Evolutionary conservation across 306 rosid species (phyloP).

Genomic region (Morella rubra): DNA sequence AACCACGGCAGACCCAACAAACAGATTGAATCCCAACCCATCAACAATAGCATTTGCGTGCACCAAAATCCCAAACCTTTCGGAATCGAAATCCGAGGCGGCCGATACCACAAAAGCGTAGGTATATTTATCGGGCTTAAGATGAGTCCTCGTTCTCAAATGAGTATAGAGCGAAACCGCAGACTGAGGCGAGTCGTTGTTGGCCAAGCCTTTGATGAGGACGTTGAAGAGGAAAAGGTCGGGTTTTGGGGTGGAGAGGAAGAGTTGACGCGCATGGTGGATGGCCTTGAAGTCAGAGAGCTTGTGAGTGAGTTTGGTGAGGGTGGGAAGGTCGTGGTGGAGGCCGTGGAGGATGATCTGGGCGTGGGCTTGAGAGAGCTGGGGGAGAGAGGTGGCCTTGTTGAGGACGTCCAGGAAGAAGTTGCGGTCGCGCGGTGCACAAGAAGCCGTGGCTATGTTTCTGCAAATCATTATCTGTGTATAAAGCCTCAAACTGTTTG

Average conservation of each 20-base stretch:
- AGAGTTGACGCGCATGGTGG: conserved; percentile 56
- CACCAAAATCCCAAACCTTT: conserved; percentile 46
- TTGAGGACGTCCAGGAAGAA: conserved; percentile 50
- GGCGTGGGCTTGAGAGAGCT: conserved; percentile 68
- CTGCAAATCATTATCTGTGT: conserved; percentile 37
- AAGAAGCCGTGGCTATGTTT: conserved; percentile 24
- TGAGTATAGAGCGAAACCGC: conserved; percentile 61
- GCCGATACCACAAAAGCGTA: conserved; percentile 63
- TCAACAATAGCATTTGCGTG: conserved; percentile 70
- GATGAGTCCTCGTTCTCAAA: conserved; percentile 47
- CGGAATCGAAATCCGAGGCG: conserved; percentile 40
- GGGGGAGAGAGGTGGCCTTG: conserved; percentile 46
- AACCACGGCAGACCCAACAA: conserved; percentile 67
- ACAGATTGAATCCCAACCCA: conserved; percentile 55
- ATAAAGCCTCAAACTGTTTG: not conserved
- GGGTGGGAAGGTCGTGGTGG: conserved; percentile 60
- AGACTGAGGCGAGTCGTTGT: conserved; percentile 45
- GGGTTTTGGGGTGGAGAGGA: conserved; percentile 63
- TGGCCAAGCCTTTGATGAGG: conserved; percentile 63
- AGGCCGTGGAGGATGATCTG: conserved; percentile 70
- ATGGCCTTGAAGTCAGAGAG: conserved; percentile 72
- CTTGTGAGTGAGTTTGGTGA: conserved; percentile 83
- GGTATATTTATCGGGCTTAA: conserved; percentile 67
- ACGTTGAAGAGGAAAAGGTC: conserved; percentile 88
- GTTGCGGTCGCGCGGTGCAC: conserved; percentile 40